Evolutionary conservation across 768 basidiomycete genomes (phyloP).

Genomic region (Rhodotorula paludigena): DNA sequence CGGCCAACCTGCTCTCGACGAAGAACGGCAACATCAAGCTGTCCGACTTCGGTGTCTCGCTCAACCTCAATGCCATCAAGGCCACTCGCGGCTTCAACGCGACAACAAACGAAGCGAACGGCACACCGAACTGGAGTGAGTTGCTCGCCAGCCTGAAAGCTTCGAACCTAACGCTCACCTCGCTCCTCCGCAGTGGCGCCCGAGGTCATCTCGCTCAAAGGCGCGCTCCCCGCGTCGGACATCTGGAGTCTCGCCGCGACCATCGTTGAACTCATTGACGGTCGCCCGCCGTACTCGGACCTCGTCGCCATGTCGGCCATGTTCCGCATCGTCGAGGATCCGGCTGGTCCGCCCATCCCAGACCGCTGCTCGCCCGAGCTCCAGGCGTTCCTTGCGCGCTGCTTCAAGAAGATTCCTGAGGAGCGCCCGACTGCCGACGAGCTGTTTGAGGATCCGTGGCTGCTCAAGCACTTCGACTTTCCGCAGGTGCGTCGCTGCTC

Average conservation of each 20-base stretch:
- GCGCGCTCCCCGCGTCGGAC: slow-evolving; percentile 85
- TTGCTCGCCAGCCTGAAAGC: slow-evolving; percentile 11
- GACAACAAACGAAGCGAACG: slow-evolving; percentile 63
- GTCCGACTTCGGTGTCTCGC: slow-evolving; percentile 94
- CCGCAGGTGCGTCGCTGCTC: slow-evolving; percentile 56
- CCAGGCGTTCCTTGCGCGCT: slow-evolving; percentile 71
- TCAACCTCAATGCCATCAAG: slow-evolving; percentile 82
- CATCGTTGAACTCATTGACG: slow-evolving; percentile 86
- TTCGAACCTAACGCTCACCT: background rate
- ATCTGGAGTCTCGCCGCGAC: slow-evolving; percentile 96
- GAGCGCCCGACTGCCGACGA: slow-evolving; percentile 75
- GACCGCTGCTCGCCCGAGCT: slow-evolving; percentile 70
- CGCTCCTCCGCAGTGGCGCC: slow-evolving; percentile 65
- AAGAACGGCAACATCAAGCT: slow-evolving; percentile 88
- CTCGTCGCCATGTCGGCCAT: slow-evolving; percentile 65
- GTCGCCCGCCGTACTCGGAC: slow-evolving; percentile 84
- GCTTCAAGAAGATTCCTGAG: slow-evolving; percentile 82
- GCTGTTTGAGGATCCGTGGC: slow-evolving; percentile 87
- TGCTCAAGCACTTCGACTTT: slow-evolving; percentile 69
- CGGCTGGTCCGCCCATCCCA: slow-evolving; percentile 74
- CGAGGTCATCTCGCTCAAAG: slow-evolving; percentile 91
- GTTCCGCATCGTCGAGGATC: slow-evolving; percentile 93
- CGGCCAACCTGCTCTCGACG: slow-evolving; percentile 79
- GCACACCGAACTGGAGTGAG: slow-evolving; percentile 92
- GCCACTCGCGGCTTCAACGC: slow-evolving; percentile 66